phyloP scores from a whole-genome alignment of 2,329 filamentous ascomycete species.

The Xylaria arbuscula region DNA sequence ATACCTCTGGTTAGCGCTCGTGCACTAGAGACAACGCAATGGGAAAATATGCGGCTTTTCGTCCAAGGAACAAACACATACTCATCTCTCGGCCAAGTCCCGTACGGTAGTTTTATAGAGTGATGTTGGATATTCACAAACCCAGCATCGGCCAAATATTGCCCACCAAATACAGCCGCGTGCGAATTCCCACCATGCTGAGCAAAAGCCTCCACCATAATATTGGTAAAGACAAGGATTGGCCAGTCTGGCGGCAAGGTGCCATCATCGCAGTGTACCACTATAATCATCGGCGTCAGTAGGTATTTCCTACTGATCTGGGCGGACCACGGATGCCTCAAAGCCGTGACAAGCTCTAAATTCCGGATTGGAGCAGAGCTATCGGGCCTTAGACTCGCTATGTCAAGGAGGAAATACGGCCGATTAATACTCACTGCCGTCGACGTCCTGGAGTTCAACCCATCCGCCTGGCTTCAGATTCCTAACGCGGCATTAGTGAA shows the following conservation, averaged over 20 bases:
- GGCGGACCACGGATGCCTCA: background rate
- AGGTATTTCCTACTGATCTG: background rate
- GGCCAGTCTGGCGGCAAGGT: constrained; percentile 50
- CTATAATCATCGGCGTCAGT: background rate
- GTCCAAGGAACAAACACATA: constrained; percentile 21
- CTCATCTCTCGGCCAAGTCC: constrained; percentile 47
- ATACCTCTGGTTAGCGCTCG: constrained; percentile 10
- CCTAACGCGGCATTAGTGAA: constrained; percentile 32
- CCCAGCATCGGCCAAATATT: constrained; percentile 49
- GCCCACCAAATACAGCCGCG: constrained; percentile 52
- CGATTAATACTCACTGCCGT: constrained; percentile 45
- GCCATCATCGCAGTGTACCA: constrained; percentile 53
- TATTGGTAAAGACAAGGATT: constrained; percentile 51
- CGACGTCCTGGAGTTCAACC: constrained; percentile 60
- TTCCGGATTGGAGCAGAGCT: background rate
- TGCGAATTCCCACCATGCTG: constrained; percentile 54
- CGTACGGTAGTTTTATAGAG: constrained; percentile 44
- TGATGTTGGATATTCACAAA: constrained; percentile 45
- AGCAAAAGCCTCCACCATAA: constrained; percentile 53
- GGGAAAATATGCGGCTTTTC: background rate
- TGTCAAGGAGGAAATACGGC: background rate
- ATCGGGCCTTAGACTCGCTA: background rate
- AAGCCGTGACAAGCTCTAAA: background rate
- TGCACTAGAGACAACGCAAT: background rate
- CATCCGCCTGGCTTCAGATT: constrained; percentile 58